A percentile compares a stretch with the other conserved stretches of the same genome.
These are phyloP conservation scores for Aureobasidium musti DNA, from an alignment of 2,329 filamentous ascomycete species.

Conservation along the genomic window DNA sequence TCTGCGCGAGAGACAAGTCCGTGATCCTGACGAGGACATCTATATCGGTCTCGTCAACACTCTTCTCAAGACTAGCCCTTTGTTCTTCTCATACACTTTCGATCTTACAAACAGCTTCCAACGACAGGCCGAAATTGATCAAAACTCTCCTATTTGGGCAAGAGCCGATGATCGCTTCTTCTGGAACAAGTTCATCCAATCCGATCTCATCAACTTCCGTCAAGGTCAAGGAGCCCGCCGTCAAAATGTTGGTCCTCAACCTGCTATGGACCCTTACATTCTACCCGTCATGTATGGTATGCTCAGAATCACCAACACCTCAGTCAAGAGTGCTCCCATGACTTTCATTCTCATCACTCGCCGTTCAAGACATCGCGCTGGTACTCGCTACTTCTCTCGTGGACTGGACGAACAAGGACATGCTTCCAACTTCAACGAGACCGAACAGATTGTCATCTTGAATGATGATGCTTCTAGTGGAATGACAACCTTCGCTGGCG, in stretches of 20 bases:
- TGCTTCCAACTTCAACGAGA: constrained; percentile 99
- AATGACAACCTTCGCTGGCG: constrained; percentile 77
- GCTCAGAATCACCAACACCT: constrained; percentile 84
- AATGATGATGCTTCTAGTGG: constrained; percentile 75
- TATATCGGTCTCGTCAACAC: constrained; percentile 81
- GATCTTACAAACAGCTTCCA: constrained; percentile 98
- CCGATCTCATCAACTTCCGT: constrained; percentile 88
- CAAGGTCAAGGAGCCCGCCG: constrained; percentile 59
- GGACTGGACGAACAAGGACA: constrained; percentile 91
- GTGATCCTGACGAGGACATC: constrained; percentile 90
- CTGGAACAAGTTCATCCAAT: constrained; percentile 93
- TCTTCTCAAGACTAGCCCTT: constrained; percentile 78
- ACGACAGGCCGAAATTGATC: constrained; percentile 66
- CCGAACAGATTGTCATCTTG: constrained; percentile 85
- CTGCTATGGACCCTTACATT: constrained; percentile 84
- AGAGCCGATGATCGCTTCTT: constrained; percentile 96
- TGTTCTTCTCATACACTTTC: constrained; percentile 98
- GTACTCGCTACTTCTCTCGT: constrained; percentile 92
- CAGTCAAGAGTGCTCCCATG: constrained; percentile 78
- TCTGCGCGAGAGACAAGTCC: constrained; percentile 85
- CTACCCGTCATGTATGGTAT: constrained; percentile 96
- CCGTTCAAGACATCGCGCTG: constrained; percentile 81
- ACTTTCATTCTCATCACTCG: constrained; percentile 87
- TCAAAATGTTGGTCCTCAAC: constrained; percentile 68
- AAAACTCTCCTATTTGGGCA: constrained; percentile 80